phyloP scores from a whole-genome alignment of 2,329 filamentous ascomycete genomes.

The Penicillium sumatraense region DNA sequence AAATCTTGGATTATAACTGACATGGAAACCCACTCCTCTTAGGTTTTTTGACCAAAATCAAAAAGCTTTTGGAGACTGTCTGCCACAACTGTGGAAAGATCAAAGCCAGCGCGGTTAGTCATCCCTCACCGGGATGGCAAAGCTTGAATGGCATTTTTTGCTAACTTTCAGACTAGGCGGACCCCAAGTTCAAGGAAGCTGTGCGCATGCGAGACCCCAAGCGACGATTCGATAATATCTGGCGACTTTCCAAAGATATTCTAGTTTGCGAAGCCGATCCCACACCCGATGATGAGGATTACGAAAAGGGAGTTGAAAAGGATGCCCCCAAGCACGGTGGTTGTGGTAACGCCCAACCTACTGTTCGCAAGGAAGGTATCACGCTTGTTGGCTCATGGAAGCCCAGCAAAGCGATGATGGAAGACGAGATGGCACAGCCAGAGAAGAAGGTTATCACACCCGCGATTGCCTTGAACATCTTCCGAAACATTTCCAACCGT shows the following conservation, averaged over 20 bases:
- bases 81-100: constrained; percentile 99
- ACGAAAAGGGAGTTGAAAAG: constrained; percentile 66
- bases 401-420: constrained; percentile 73
- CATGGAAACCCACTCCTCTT: constrained; percentile 34
- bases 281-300: constrained; percentile 68
- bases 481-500: constrained; percentile 79
- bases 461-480: constrained; percentile 81
- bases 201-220: constrained; percentile 89
- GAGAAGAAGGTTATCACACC: constrained; percentile 85
- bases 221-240: constrained; percentile 88
- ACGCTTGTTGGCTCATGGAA: constrained; percentile 80
- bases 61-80: constrained; percentile 98
- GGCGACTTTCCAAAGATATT: constrained; percentile 89
- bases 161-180: constrained; percentile 67
- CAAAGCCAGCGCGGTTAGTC: constrained; percentile 96
- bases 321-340: constrained; percentile 72
- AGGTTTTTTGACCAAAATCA: constrained; percentile 98
- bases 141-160: constrained; percentile 54
- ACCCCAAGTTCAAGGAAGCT: constrained; percentile 81
- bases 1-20: constrained; percentile 28
- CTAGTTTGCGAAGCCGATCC: constrained; percentile 80
- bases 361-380: constrained; percentile 83
- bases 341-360: constrained; percentile 89
- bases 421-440: constrained; percentile 65
- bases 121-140: constrained; percentile 62